Conservation (phyloP, 2,329 filamentous ascomycete species). For the Aspergillus sp. region DNA sequence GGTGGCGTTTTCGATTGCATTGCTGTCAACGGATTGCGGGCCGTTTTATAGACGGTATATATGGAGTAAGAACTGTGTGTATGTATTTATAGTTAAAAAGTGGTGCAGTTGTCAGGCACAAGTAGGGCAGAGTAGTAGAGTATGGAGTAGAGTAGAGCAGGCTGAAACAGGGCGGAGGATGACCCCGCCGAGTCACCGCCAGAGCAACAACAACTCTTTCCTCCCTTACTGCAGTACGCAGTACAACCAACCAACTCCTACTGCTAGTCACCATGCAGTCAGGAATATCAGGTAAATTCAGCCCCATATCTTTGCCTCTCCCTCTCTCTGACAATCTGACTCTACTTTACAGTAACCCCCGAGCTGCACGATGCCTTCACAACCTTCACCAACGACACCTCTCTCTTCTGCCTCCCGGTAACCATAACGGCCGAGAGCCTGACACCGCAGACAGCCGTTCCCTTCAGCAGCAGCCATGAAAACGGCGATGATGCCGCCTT, state of each 20-base stretch:
- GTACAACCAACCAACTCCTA: constrained; percentile 4
- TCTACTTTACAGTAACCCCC: constrained; percentile 28
- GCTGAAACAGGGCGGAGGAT: background rate
- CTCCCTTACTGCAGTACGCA: background rate
- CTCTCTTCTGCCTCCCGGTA: constrained; percentile 38
- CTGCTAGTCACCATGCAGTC: constrained; percentile 35
- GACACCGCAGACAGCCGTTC: constrained; percentile 29
- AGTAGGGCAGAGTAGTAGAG: no score
- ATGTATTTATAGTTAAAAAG: background rate
- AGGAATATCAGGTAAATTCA: constrained; percentile 36
- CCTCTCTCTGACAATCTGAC: constrained; percentile 3
- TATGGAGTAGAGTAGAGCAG: no score
- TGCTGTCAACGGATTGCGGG: constrained; percentile 4
- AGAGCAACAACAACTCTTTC: no score
- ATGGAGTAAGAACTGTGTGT: constrained; percentile 2
- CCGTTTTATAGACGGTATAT: constrained; percentile 12
- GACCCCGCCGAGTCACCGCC: constrained; percentile 1
- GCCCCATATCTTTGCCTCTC: constrained; percentile 1
- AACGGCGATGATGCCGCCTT: no score
- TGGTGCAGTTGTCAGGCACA: background rate
- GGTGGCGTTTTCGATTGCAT: constrained; percentile 17
- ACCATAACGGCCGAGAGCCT: constrained; percentile 38
- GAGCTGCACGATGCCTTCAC: constrained; percentile 40
- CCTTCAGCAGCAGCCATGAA: constrained; percentile 29
- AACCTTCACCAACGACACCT: constrained; percentile 31